Evolutionary conservation across 768 basidiomycete genomes (phyloP), one percentile per base, ranked within the genome.

Genomic region (Leccinum imitatum): DNA sequence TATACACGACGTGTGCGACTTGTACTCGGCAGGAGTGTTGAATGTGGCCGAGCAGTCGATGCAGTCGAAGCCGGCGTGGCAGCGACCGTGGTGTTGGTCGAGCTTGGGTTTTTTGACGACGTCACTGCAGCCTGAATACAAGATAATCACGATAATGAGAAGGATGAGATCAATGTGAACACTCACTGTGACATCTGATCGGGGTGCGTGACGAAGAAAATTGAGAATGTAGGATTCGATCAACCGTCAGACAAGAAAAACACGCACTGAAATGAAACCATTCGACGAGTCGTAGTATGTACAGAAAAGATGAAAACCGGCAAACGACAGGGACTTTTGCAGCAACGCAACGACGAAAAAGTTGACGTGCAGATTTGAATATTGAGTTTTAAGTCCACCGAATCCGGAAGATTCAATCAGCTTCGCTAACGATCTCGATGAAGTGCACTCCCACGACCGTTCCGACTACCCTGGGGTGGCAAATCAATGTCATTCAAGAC

Each of bases 31-130:
- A 3, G 91, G 90, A 7, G 82, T 81, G 25, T 83, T 77, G 75
- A 96, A 97, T 0, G 90, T 89, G 53, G 81, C 89, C n/a, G 86
- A 88, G 74, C 94, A 97, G 70, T 97, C 94, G 69, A 93, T 84
- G 70, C 91, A 92, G 67, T 90, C 90, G 65, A 91, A 90, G 7
- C 87, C 83, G 2, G 82, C 66, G 57, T 85, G 77, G 67, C 90
- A 93, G 50, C 81, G 77, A 30, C 67, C 71, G 51, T 71, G 64
- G 67, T 96, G 94, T 69, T 87, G 84, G 73, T 96, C 93, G 1
- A 97, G 82, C 73, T 95, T 94, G 13, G 95, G 95, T 69, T 97
- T 97, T 75, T 93, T 97, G 30, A 96, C 87, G 10, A 93, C 87
- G 65, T 97, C 95, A 54, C 82, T 77, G 72, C 95, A 97, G 37